These are phyloP conservation scores for Paraphoma sp. DNA, from an alignment of 2,329 filamentous ascomycete genomes.

Conservation along the genomic window DNA sequence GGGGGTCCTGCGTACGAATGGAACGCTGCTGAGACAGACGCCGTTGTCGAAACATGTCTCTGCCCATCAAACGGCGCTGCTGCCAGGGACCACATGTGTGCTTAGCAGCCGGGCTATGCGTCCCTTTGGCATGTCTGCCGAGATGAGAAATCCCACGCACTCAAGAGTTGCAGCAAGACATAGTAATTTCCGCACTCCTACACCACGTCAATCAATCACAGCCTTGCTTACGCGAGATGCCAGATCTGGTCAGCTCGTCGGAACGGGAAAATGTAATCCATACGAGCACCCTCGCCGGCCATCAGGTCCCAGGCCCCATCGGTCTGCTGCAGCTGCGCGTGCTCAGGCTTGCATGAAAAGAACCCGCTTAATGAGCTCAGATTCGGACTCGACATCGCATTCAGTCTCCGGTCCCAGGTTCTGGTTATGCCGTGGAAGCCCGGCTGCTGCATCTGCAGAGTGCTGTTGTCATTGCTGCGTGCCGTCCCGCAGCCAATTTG, in stretches of 20 bases:
- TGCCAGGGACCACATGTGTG: background rate
- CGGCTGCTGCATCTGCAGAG: conserved; percentile 19
- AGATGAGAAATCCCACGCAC: conserved; percentile 15
- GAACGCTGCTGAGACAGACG: conserved; percentile 6
- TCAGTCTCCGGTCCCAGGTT: conserved; percentile 1
- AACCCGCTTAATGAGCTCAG: conserved; percentile 7
- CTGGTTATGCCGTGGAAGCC: conserved; percentile 17
- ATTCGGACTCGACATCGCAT: background rate
- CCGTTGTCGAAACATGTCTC: conserved; percentile 11
- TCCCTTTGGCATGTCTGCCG: conserved; percentile 19
- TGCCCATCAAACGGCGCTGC: background rate
- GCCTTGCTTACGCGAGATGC: conserved; percentile 30
- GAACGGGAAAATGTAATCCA: conserved; percentile 15
- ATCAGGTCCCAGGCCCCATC: conserved; percentile 9
- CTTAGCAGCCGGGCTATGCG: conserved; percentile 15
- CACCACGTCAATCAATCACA: conserved; percentile 13
- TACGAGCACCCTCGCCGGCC: conserved; percentile 16
- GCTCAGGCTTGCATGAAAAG: conserved; percentile 11
- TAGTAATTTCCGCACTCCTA: conserved; percentile 24
- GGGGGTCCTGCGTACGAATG: conserved; percentile 4
- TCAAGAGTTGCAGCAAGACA: conserved; percentile 2
- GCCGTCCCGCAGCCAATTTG: conserved; percentile 29
- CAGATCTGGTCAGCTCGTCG: conserved; percentile 13
- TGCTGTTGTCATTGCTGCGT: conserved; percentile 24
- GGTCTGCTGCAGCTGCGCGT: conserved; percentile 21